These are phyloP conservation scores for Arctium lappa DNA, from an alignment of 129 eudicot genomes.

Conservation along the genomic window DNA sequence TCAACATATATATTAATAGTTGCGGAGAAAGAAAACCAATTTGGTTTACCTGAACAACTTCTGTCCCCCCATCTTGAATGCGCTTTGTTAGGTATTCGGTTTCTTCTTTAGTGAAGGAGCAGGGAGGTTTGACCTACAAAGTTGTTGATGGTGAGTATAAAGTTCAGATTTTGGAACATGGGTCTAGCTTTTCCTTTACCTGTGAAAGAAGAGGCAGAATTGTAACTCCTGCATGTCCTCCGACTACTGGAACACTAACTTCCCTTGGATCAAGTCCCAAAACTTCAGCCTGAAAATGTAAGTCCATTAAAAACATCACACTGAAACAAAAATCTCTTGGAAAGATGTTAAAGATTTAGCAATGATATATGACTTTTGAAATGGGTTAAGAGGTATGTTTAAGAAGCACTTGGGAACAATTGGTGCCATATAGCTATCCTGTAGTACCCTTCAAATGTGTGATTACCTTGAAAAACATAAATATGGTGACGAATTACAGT, in stretches of 20 bases:
- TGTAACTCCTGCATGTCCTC: constrained; percentile 98
- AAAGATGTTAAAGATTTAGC: not conserved
- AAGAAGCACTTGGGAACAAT: too few species aligned
- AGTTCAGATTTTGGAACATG: not conserved
- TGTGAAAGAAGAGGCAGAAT: constrained; percentile 94
- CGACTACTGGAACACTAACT: constrained; percentile 90
- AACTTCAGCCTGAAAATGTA: constrained; percentile 67
- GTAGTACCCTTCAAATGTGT: too few species aligned
- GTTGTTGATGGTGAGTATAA: not conserved
- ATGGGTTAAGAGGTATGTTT: not conserved
- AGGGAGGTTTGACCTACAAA: constrained; percentile 72
- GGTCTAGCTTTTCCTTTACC: constrained; percentile 31
- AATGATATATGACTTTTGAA: not conserved
- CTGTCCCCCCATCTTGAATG: constrained; percentile 95
- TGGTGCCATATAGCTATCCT: too few species aligned
- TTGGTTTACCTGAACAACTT: constrained; percentile 75
- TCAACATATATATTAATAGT: not conserved
- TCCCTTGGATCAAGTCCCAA: constrained; percentile 92
- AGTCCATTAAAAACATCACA: not conserved
- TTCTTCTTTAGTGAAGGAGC: constrained; percentile 78
- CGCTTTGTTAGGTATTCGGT: constrained; percentile 73
- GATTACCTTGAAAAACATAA: too few species aligned
- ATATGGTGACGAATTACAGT: too few species aligned
- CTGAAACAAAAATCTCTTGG: not conserved
- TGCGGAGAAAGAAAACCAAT: not conserved